Conservation (phyloP, 495 filamentous ascomycete genomes). For the Podospora conica region DNA sequence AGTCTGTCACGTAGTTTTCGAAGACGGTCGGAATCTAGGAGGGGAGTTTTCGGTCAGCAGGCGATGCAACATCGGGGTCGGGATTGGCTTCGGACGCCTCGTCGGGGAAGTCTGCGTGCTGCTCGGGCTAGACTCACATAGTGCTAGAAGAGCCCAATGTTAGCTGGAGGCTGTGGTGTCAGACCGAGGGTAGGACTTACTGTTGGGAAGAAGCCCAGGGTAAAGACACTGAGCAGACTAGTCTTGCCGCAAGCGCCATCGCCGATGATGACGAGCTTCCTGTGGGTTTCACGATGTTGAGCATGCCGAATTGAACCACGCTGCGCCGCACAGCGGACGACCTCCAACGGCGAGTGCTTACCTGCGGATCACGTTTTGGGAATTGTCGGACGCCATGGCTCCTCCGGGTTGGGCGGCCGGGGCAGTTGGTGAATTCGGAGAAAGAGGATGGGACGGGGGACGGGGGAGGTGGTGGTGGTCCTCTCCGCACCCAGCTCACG, state of each 20-base stretch:
- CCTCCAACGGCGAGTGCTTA: conserved; percentile 10
- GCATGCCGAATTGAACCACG: conserved; percentile 1
- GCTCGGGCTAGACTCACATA: conserved; percentile 6
- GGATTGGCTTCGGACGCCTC: background rate
- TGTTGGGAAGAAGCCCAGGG: conserved; percentile 94
- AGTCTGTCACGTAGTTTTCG: conserved; percentile 99
- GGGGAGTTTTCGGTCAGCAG: conserved; percentile 5
- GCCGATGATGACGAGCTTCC: conserved; percentile 98
- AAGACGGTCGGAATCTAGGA: conserved; percentile 93
- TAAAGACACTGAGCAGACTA: conserved; percentile 95
- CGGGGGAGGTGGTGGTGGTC: conserved; percentile 6
- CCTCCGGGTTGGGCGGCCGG: conserved; percentile 2
- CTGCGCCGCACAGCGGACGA: background rate
- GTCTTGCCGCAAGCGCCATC: conserved; percentile 99
- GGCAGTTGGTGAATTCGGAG: background rate
- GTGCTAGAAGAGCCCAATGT: conserved; percentile 3
- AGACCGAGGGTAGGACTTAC: conserved; percentile 49
- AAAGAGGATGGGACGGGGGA: background rate
- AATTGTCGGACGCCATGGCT: conserved; percentile 25
- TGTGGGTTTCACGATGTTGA: conserved; percentile 31
- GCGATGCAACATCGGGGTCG: background rate
- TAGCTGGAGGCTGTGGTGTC: background rate
- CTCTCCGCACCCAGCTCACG: background rate
- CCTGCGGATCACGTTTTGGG: conserved; percentile 33
- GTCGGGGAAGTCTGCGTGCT: background rate